These are phyloP conservation scores for Phlegmacium glaucopus DNA, from an alignment of 768 basidiomycete genomes.

Conservation along the genomic window DNA sequence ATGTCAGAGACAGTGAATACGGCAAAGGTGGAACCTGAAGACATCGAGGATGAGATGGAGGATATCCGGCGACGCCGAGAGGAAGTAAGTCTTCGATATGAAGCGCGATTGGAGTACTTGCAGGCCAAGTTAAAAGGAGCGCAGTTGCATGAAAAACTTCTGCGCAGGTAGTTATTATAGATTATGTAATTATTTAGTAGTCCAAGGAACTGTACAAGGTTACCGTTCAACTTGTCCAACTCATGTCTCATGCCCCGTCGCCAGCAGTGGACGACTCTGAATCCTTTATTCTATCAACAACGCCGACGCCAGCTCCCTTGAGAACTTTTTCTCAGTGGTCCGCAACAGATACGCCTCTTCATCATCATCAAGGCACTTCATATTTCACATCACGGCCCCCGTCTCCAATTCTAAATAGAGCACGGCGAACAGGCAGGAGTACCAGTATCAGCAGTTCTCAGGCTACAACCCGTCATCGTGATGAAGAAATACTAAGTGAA, in stretches of 20 bases:
- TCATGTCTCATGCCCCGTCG: constrained; percentile 28
- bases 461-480: constrained; percentile 42
- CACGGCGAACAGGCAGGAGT: constrained; percentile 49
- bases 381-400: constrained; percentile 46
- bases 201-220: too few relatives aligned
- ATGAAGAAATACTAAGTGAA: constrained; percentile 49
- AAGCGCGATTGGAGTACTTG: constrained; percentile 73
- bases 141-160: constrained; percentile 76
- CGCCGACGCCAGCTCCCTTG: constrained; percentile 39
- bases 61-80: constrained; percentile 68
- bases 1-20: constrained; percentile 21
- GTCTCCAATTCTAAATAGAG: constrained; percentile 40
- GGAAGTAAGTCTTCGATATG: constrained; percentile 71
- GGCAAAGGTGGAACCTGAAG: constrained; percentile 28
- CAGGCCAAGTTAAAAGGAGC: constrained; percentile 82
- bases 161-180: constrained; percentile 45
- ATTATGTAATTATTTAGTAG: too few relatives aligned
- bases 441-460: constrained; percentile 60
- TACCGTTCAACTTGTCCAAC: too few relatives aligned
- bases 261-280: constrained; percentile 32
- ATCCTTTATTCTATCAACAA: constrained; percentile 30
- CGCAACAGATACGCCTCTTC: constrained; percentile 51
- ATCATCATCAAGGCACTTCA: constrained; percentile 68
- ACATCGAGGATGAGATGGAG: constrained; percentile 55
- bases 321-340: constrained; percentile 54